Conservation (phyloP, 2,329 filamentous ascomycete genomes). For the Lachnellula arida region DNA sequence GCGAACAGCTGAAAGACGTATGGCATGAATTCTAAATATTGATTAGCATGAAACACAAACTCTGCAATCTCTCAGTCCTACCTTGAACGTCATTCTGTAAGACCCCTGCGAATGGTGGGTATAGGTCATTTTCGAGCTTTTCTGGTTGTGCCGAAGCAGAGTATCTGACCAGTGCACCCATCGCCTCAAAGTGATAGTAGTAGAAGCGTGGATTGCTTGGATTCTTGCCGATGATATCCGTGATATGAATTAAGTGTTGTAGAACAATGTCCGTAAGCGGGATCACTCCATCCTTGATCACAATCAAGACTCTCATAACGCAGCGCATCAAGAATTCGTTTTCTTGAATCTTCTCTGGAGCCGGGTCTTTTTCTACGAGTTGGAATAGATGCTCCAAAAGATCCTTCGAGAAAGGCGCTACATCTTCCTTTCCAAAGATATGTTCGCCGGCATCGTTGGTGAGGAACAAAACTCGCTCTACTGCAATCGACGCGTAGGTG, state of each 20-base stretch:
- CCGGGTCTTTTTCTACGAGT: slow-evolving; percentile 78
- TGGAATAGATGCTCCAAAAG: slow-evolving; percentile 86
- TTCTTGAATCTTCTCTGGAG: slow-evolving; percentile 91
- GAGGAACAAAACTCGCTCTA: slow-evolving; percentile 88
- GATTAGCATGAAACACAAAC: slow-evolving; percentile 29
- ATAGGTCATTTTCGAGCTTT: slow-evolving; percentile 75
- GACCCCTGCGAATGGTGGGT: slow-evolving; percentile 76
- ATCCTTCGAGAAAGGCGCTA: slow-evolving; percentile 78
- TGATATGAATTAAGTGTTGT: slow-evolving; percentile 80
- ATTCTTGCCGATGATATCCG: slow-evolving; percentile 86
- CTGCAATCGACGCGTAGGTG: slow-evolving; percentile 92
- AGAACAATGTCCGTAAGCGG: slow-evolving; percentile 74
- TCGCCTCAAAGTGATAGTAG: slow-evolving; percentile 95
- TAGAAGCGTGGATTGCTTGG: slow-evolving; percentile 97
- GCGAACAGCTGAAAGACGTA: slow-evolving; percentile 96
- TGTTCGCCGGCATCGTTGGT: slow-evolving; percentile 69
- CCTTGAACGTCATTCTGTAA: slow-evolving; percentile 77
- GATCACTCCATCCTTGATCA: slow-evolving; percentile 77
- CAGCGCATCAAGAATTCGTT: slow-evolving; percentile 99
- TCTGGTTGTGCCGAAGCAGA: slow-evolving; percentile 63
- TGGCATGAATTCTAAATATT: slow-evolving; percentile 73
- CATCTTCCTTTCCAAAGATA: slow-evolving; percentile 73
- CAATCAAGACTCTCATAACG: slow-evolving; percentile 94
- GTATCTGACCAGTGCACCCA: slow-evolving; percentile 81
- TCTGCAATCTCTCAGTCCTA: slow-evolving; percentile 34